These are phyloP conservation scores for Pugionium dolabratum DNA, from an alignment of 345 rosid genomes.

Conservation along the genomic window DNA sequence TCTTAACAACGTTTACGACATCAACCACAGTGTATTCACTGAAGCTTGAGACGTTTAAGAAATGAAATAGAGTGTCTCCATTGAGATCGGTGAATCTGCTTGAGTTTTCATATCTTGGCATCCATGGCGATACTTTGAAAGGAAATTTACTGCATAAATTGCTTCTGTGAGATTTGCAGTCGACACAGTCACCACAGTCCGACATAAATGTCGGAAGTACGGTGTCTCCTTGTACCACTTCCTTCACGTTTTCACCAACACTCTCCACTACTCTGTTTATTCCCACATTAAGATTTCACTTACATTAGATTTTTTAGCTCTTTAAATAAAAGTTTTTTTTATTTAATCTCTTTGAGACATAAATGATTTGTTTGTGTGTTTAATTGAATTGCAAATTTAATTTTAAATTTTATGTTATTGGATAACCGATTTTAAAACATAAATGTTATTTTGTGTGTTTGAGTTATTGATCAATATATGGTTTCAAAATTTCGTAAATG, in stretches of 20 bases:
- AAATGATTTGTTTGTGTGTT: too few relatives aligned
- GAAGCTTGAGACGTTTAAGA: conserved; percentile 75
- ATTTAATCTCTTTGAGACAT: too few relatives aligned
- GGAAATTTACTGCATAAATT: conserved; percentile 75
- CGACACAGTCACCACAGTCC: conserved; percentile 71
- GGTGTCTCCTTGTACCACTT: conserved; percentile 58
- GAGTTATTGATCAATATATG: too few relatives aligned
- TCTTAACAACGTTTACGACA: conserved; percentile 60
- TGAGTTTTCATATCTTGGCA: conserved; percentile 63
- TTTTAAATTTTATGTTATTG: too few relatives aligned
- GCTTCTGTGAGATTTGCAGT: conserved; percentile 72
- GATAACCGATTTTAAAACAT: too few relatives aligned
- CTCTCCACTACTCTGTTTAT: conserved; percentile 72
- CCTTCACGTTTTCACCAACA: conserved; percentile 69
- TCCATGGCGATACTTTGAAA: conserved; percentile 68
- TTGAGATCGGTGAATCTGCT: conserved; percentile 78
- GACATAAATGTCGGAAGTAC: conserved; percentile 75
- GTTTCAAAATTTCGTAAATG: too few relatives aligned
- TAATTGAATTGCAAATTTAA: too few relatives aligned
- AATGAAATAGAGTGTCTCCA: conserved; percentile 68
- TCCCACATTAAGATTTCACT: conserved; percentile 9
- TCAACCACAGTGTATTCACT: conserved; percentile 77
- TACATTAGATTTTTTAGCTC: not conserved
- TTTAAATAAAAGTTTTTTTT: too few relatives aligned
- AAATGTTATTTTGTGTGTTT: too few relatives aligned